These are phyloP conservation scores for Plasmodium gaboni DNA, from an alignment of 169 alveolate species.

Conservation along the genomic window DNA sequence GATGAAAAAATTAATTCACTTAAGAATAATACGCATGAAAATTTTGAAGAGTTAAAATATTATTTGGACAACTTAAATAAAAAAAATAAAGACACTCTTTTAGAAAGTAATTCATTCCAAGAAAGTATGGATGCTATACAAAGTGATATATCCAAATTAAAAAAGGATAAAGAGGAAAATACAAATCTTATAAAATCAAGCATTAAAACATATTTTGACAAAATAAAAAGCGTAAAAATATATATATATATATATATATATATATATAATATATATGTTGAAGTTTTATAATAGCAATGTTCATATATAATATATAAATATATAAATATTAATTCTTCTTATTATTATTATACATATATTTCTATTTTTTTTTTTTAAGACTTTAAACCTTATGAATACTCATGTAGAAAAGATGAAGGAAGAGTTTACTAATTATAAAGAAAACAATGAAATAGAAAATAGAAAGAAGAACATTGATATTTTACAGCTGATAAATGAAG, in stretches of 20 bases:
- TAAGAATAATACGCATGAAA: conserved; percentile 72
- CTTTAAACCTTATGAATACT: conserved; percentile 49
- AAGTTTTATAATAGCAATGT: not conserved
- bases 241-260: not conserved
- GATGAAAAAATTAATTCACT: conserved; percentile 73
- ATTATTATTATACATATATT: conserved; percentile 1
- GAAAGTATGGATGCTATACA: conserved; percentile 33
- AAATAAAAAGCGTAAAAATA: conserved; percentile 40
- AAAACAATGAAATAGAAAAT: conserved; percentile 59
- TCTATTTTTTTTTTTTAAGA: conserved; percentile 9
- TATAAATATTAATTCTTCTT: not conserved
- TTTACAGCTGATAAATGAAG: conserved; percentile 66
- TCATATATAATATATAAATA: not conserved
- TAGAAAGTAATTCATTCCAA: conserved; percentile 32
- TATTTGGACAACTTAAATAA: conserved; percentile 65
- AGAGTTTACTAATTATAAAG: conserved; percentile 48
- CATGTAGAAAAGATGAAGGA: conserved; percentile 45
- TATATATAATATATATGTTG: not conserved
- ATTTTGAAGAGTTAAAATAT: conserved; percentile 67
- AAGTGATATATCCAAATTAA: conserved; percentile 39
- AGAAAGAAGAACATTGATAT: conserved; percentile 63
- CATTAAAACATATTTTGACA: conserved; percentile 50
- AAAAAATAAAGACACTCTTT: conserved; percentile 30
- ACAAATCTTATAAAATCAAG: conserved; percentile 56
- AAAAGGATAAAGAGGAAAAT: conserved; percentile 67